A percentile compares a stretch with the other conserved stretches of the same genome.
Evolutionary conservation across 2,329 filamentous ascomycete species (phyloP).

Genomic region (Xylariaceae sp.): DNA sequence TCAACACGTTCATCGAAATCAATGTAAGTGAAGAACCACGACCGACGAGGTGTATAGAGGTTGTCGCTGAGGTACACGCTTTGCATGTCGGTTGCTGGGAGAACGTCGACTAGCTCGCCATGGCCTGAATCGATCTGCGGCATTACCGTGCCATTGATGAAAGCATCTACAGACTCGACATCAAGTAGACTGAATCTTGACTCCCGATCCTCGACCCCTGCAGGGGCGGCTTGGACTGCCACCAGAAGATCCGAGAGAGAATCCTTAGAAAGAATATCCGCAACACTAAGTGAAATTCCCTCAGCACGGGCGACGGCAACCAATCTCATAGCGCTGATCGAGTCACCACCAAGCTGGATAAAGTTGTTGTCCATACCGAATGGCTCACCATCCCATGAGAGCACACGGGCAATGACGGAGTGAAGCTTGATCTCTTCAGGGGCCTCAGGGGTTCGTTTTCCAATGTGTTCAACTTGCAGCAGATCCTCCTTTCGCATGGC

Average conservation of each 20-base stretch:
- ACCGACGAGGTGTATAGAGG: background rate
- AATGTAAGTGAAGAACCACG: background rate
- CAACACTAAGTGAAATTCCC: background rate
- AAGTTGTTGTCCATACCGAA: conserved; percentile 4
- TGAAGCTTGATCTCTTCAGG: background rate
- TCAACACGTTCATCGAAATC: background rate
- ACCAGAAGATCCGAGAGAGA: no score
- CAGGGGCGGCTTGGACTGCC: background rate
- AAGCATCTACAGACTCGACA: background rate
- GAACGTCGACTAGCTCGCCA: background rate
- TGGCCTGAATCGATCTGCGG: background rate
- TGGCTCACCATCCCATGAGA: background rate
- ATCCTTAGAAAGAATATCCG: background rate
- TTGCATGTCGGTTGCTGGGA: background rate
- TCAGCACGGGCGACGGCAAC: background rate
- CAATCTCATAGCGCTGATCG: background rate
- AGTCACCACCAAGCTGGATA: background rate
- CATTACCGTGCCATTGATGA: background rate
- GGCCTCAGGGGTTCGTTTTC: background rate
- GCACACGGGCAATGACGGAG: background rate
- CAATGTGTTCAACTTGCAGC: background rate
- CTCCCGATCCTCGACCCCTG: background rate
- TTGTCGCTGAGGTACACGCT: background rate
- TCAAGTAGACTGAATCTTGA: conserved; percentile 6
- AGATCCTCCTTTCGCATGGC: background rate